These are phyloP conservation scores for Ophiocordyceps polyrhachis-furcata DNA, from an alignment of 2,329 filamentous ascomycete genomes.

Conservation along the genomic window DNA sequence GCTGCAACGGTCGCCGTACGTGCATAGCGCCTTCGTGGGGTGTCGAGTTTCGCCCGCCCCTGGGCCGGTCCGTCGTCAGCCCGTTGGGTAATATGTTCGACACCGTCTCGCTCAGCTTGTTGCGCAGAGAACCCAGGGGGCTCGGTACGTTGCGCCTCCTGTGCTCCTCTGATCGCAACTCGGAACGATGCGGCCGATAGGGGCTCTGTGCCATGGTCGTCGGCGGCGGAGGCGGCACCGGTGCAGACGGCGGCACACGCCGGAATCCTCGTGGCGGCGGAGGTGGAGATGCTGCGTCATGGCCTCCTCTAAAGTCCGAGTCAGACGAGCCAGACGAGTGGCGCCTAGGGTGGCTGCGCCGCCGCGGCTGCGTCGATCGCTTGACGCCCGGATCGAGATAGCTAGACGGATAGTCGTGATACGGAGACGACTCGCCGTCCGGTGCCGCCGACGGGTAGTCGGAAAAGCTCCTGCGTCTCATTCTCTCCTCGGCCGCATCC, in stretches of 20 bases:
- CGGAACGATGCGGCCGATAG: slow-evolving; percentile 15
- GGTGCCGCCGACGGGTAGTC: slow-evolving; percentile 25
- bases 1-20: slow-evolving; percentile 17
- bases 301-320: slow-evolving; percentile 14
- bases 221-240: slow-evolving; percentile 11
- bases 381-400: slow-evolving; percentile 17
- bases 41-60: slow-evolving; percentile 15
- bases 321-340: slow-evolving; percentile 23
- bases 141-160: slow-evolving; percentile 17
- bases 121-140: slow-evolving; percentile 19
- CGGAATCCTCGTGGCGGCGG: slow-evolving; percentile 11
- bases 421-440: slow-evolving; percentile 10
- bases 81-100: slow-evolving; percentile 22
- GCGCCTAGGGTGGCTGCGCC: slow-evolving; percentile 31
- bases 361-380: slow-evolving; percentile 16
- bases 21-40: slow-evolving; percentile 9
- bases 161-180: slow-evolving; percentile 16
- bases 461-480: slow-evolving; percentile 30
- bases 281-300: slow-evolving; percentile 9
- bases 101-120: slow-evolving; percentile 26
- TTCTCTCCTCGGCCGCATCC: slow-evolving; percentile 19
- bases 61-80: slow-evolving; percentile 15
- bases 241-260: slow-evolving; percentile 12
- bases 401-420: slow-evolving; percentile 10
- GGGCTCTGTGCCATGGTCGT: slow-evolving; percentile 3